Conservation (phyloP, 345 rosid species). For the Noccaea caerulescens region DNA sequence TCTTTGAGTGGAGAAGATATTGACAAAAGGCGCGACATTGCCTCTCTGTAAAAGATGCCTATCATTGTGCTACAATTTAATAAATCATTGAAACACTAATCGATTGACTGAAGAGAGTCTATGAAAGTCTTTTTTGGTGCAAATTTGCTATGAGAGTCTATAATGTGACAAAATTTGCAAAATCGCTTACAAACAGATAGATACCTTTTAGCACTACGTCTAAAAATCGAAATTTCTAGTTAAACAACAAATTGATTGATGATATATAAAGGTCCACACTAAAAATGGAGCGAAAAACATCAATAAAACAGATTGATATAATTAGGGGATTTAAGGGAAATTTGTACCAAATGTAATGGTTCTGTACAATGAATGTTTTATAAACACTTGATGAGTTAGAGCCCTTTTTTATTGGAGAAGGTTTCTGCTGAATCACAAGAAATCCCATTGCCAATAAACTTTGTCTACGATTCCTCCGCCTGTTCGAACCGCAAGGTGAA, state of each 20-base stretch:
- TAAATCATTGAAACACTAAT: conserved; percentile 15
- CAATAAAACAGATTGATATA: neutral
- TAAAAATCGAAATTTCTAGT: too few relatives aligned
- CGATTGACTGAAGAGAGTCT: neutral
- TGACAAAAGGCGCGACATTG: conserved; percentile 34
- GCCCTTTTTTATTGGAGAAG: neutral
- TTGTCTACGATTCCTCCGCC: conserved; percentile 97
- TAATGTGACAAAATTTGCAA: neutral
- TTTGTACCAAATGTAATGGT: conserved; percentile 27
- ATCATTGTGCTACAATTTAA: conserved; percentile 26
- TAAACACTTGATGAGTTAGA: conserved; percentile 37
- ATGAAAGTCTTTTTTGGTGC: too few relatives aligned
- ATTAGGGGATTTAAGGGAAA: neutral
- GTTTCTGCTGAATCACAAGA: conserved; percentile 50
- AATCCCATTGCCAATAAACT: conserved; percentile 93
- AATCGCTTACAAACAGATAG: neutral
- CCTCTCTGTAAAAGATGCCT: conserved; percentile 35
- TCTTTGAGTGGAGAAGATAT: conserved; percentile 37
- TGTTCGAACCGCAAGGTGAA: conserved; percentile 82
- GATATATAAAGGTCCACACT: neutral
- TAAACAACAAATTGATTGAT: neutral
- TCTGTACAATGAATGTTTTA: conserved; percentile 47
- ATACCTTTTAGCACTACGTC: too few relatives aligned
- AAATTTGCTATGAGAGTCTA: neutral
- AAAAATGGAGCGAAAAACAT: neutral